Conservation (phyloP, 768 basidiomycete species). For the Phanerochaete carnosa region DNA sequence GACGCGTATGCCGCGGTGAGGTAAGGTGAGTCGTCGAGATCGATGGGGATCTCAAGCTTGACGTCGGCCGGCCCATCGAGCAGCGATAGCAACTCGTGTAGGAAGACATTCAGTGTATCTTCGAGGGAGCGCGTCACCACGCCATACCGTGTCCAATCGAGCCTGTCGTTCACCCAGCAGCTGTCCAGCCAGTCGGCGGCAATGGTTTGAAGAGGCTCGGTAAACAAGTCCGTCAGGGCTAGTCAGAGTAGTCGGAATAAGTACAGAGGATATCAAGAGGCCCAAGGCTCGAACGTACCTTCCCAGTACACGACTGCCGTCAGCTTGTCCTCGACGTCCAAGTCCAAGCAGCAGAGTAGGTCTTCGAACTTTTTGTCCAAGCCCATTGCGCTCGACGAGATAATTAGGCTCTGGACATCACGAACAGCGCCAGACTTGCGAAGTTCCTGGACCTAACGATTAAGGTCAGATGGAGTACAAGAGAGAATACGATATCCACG, state of each 20-base stretch:
- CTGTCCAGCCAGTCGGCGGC: constrained; percentile 24
- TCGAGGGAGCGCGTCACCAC: constrained; percentile 12
- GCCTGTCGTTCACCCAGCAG: constrained; percentile 22
- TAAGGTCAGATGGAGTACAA: not conserved
- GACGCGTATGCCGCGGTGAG: constrained; percentile 16
- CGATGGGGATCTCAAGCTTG: constrained; percentile 2
- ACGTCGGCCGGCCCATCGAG: not conserved
- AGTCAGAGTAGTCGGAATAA: not conserved
- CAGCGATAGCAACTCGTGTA: constrained; percentile 1
- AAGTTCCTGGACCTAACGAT: constrained; percentile 45
- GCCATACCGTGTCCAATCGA: constrained; percentile 25
- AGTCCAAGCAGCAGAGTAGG: constrained; percentile 35
- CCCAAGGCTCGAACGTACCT: constrained; percentile 35
- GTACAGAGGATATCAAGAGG: not conserved
- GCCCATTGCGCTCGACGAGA: constrained; percentile 52
- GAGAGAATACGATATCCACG: constrained; percentile 8
- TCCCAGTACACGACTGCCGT: constrained; percentile 43
- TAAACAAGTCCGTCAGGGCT: constrained; percentile 20
- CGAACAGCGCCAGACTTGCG: constrained; percentile 39
- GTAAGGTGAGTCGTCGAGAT: constrained; percentile 7
- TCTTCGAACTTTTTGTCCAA: constrained; percentile 53
- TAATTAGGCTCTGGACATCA: constrained; percentile 41
- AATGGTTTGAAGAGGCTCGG: constrained; percentile 14
- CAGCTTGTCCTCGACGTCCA: constrained; percentile 59
- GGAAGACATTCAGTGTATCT: constrained; percentile 1